Evolutionary conservation across 371 early-diverging fungal genomes (phyloP).

Genomic region (Lichtheimia ramosa): DNA sequence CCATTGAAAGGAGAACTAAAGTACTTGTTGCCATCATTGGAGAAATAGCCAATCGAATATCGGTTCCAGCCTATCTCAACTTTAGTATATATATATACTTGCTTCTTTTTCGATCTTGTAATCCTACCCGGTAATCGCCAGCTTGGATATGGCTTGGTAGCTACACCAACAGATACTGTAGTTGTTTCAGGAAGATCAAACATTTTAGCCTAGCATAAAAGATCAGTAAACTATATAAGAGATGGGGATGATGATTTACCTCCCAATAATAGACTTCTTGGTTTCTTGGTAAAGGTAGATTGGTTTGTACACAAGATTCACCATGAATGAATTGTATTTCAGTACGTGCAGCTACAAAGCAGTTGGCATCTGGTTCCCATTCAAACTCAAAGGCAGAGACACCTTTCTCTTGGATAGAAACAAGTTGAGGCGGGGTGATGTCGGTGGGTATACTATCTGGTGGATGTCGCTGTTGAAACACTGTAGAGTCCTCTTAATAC

Average conservation of each 20-base stretch:
- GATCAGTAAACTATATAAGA: not conserved
- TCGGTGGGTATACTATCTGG: constrained; percentile 63
- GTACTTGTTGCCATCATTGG: constrained; percentile 63
- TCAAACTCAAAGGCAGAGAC: constrained; percentile 85
- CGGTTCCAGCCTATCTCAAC: constrained; percentile 60
- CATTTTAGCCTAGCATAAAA: constrained; percentile 58
- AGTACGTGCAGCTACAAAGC: constrained; percentile 75
- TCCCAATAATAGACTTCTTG: constrained; percentile 80
- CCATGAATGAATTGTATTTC: constrained; percentile 75
- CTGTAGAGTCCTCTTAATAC: constrained; percentile 11
- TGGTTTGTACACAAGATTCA: constrained; percentile 79
- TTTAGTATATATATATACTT: not conserved
- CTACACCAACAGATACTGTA: constrained; percentile 63
- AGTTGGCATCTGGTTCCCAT: constrained; percentile 63
- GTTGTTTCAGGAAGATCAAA: constrained; percentile 61
- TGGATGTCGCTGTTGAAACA: constrained; percentile 58
- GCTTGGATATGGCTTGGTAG: constrained; percentile 69
- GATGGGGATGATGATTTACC: constrained; percentile 10
- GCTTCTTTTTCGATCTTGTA: not conserved
- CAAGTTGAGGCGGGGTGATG: constrained; percentile 60
- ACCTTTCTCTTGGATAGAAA: constrained; percentile 82
- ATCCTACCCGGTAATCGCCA: constrained; percentile 65
- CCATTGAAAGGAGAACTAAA: constrained; percentile 69
- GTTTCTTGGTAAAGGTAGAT: constrained; percentile 75
- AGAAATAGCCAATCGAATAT: constrained; percentile 73